Evolutionary conservation across 2,329 filamentous ascomycete genomes (phyloP), one percentile per base, ranked within the genome.

Genomic region (Aspergillus versicolor): DNA sequence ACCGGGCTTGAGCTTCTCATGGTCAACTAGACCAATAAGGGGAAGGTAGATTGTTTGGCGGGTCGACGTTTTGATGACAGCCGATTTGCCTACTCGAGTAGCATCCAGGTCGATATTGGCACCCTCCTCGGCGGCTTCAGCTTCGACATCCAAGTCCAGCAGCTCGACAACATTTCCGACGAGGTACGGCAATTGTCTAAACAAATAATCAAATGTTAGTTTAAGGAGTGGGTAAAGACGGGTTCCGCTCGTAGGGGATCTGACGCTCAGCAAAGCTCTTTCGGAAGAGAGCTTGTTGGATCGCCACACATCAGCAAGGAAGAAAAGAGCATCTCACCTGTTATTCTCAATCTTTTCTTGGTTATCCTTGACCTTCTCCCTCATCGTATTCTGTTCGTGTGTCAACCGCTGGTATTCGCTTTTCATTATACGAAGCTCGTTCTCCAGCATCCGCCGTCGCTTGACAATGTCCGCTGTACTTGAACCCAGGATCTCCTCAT

Each of bases 321-420:
- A 30, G 40, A 38, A 50, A 41, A 17, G 41, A 41, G 19, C 27
- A 27, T 24, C 45, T 44, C 81, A 96, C 92, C 92, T 86, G 82
- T 99, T 99, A 79, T 99, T 97, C 66, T 95, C 92, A 70, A 99
- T 99, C 85, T 99, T 99, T 67, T 99, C 95, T 70, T 91, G 80
- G 72, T 99, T 99, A 74, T 99, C 94, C 83, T 97, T 97, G 77
- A 99, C 97, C 82, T 97, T 97, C 77, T 97, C 93, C 57, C 88
- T 87, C 94, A 99, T 99, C 48, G 91, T 88, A 49, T 89, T 87
- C 80, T 96, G 96, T 79, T 99, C 94, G 70, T 99, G 94, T 69
- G 89, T 89, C 79, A 99, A 82, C 67, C 94, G 88, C 73, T 96
- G 92, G 69, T 87, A 92, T 77, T 99, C 94, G 82, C 92, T 96